phyloP scores from a whole-genome alignment of 164 flowering plant genomes.

The Aristolochia contorta region DNA sequence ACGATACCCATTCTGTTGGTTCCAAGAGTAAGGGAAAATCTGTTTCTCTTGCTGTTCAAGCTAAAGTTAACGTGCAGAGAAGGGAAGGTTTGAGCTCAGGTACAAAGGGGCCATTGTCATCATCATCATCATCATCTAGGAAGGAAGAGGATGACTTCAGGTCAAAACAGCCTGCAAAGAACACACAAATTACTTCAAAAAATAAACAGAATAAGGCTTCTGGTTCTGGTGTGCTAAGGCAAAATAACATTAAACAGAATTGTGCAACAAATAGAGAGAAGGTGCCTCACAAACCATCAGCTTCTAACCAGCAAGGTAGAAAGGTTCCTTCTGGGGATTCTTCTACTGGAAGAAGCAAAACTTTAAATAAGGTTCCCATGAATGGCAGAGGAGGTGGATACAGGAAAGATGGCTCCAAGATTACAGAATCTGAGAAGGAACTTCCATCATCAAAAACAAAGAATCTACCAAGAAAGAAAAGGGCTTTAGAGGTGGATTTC shows the following conservation, averaged over 20 bases:
- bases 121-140: slow-evolving; percentile 8
- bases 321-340: slow-evolving; percentile 33
- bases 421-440: slow-evolving; percentile 29
- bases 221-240: slow-evolving; percentile 48
- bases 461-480: slow-evolving; percentile 51
- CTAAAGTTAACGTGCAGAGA: slow-evolving; percentile 90
- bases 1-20: slow-evolving; percentile 17
- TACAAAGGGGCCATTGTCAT: slow-evolving; percentile 5
- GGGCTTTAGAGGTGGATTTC: slow-evolving; percentile 34
- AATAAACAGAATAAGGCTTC: slow-evolving; percentile 32
- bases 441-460: slow-evolving; percentile 22
- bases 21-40: slow-evolving; percentile 53
- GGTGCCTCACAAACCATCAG: slow-evolving; percentile 32
- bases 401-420: slow-evolving; percentile 35
- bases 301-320: slow-evolving; percentile 31
- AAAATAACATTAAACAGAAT: slow-evolving; percentile 84
- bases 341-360: slow-evolving; percentile 28
- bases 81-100: slow-evolving; percentile 54
- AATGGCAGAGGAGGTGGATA: slow-evolving; percentile 35
- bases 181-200: slow-evolving; percentile 31
- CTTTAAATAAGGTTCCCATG: slow-evolving; percentile 24
- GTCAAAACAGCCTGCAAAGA: slow-evolving; percentile 28
- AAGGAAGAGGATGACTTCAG: slow-evolving; percentile 40
- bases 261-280: slow-evolving; percentile 32
- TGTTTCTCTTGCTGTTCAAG: slow-evolving; percentile 84